Evolutionary conservation across 2,329 filamentous ascomycete species (phyloP), one percentile per base, ranked within the genome.

Genomic region (Trichoderma breve): DNA sequence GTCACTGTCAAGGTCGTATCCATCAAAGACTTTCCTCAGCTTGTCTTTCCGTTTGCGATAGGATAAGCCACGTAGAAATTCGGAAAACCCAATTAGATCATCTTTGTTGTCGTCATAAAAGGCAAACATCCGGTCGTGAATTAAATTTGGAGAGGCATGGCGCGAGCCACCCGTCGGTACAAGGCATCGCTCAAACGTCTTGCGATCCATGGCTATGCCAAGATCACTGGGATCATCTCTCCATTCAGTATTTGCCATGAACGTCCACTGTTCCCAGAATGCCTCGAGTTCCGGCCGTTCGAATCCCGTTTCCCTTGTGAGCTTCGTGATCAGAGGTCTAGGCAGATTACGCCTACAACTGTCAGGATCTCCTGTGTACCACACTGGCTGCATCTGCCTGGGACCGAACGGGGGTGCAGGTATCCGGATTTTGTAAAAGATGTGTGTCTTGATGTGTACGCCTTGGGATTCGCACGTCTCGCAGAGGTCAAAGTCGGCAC

Each of bases 251-350:
- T 93, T 95, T 55, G 95, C 95, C 82, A 98, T 91, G 80, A 95
- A 98, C 6, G 93, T 95, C 88, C 97, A 99, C 79, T 98, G 95
- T 78, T 98, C 95, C 91, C 95, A 98, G 55, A 97, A 89, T 7
- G 95, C 95, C 82, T 98, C 95, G 6, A 99, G 85, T 80, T 97
- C 94, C 2, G 94, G 92, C 32, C 92, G 89, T 78, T 98, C 94
- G 81, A 97, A 93, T 21, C 90, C 90, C 0, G 92, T 94, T 73
- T 93, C 91, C 70, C 86, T 86, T 34, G 89, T 89, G 70, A 95
- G 86, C 72, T 90, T 90, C 68, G 90, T 88, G 68, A 93, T 91
- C 47, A 96, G 82, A 2, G 85, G 80, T 30, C 89, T 87, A 1
- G 91, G 89, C n/a, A 98, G 85, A 58, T 85, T 89, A 24, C 89